A percentile compares a stretch with the other conserved stretches of the same genome.
These are phyloP conservation scores for Lactarius sanguifluus DNA, from an alignment of 768 basidiomycete genomes.

Conservation along the genomic window DNA sequence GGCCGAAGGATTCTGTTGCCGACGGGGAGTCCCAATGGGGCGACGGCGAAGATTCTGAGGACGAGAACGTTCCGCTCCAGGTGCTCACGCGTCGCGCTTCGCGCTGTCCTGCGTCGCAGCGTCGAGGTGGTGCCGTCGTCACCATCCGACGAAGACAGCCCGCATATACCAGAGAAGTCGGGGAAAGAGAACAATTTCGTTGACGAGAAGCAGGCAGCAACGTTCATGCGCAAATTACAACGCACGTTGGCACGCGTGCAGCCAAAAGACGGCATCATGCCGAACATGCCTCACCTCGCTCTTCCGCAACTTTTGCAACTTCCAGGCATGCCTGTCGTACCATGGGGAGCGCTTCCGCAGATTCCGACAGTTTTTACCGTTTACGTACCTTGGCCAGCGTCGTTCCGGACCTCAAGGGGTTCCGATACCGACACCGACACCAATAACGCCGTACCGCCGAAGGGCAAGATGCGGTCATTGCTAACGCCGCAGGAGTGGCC, in stretches of 20 bases:
- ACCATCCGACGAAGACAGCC: conserved; percentile 16
- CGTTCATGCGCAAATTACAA: conserved; percentile 71
- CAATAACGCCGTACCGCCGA: conserved; percentile 25
- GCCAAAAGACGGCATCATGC: conserved; percentile 57
- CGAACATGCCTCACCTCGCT: conserved; percentile 48
- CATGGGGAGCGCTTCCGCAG: conserved; percentile 53
- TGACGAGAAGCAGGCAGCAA: conserved; percentile 40
- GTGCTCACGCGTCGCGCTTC: conserved; percentile 17
- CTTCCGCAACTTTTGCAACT: conserved; percentile 40
- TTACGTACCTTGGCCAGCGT: conserved; percentile 66
- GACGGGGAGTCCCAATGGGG: conserved; percentile 64
- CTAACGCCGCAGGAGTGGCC: conserved; percentile 56
- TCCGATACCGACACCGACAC: conserved; percentile 23
- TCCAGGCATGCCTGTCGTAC: conserved; percentile 50
- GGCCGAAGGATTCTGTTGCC: conserved; percentile 33
- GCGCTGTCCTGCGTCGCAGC: conserved; percentile 20
- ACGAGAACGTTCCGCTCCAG: conserved; percentile 34
- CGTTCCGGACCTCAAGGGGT: conserved; percentile 54
- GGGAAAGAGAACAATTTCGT: conserved; percentile 27
- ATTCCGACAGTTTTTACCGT: conserved; percentile 80
- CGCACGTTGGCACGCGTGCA: conserved; percentile 64
- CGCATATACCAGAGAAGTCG: conserved; percentile 5
- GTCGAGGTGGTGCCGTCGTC: conserved; percentile 14
- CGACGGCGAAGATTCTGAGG: conserved; percentile 64
- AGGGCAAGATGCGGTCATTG: conserved; percentile 37